Evolutionary conservation across 2,329 filamentous ascomycete genomes (phyloP).

Genomic region (Colletotrichum aenigma): DNA sequence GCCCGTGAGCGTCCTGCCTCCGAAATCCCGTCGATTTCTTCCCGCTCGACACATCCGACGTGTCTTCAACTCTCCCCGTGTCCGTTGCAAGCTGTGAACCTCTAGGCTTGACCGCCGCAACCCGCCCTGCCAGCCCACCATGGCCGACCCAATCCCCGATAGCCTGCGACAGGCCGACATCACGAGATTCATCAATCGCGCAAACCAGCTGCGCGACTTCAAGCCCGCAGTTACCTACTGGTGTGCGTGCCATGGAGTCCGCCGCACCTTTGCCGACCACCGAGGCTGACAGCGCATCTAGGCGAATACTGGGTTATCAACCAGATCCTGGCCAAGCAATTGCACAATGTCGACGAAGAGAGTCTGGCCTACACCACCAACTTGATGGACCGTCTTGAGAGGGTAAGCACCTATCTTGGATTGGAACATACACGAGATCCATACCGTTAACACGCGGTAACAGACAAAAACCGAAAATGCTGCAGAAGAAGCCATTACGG

Average conservation of each 20-base stretch:
- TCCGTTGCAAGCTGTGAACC: neutral
- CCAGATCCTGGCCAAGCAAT: constrained; percentile 80
- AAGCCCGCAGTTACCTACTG: constrained; percentile 94
- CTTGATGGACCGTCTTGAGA: constrained; percentile 91
- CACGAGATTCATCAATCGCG: constrained; percentile 81
- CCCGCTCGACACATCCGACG: neutral
- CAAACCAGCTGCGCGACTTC: constrained; percentile 79
- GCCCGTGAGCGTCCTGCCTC: neutral
- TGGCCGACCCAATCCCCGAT: constrained; percentile 75
- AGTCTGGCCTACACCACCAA: constrained; percentile 79
- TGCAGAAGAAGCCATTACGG: constrained; percentile 80
- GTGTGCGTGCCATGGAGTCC: constrained; percentile 65
- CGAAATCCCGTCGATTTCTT: neutral
- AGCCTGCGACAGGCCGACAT: constrained; percentile 82
- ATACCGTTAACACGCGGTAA: constrained; percentile 2
- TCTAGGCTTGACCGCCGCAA: neutral
- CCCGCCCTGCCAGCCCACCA: constrained; percentile 40
- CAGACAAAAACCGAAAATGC: constrained; percentile 75
- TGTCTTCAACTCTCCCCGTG: neutral
- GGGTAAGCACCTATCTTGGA: constrained; percentile 46
- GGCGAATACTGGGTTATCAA: constrained; percentile 93
- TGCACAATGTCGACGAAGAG: constrained; percentile 81
- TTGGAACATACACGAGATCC: neutral
- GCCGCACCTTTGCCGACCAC: neutral
- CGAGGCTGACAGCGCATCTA: constrained; percentile 34